Evolutionary conservation across 306 rosid species (phyloP).

Genomic region (Ormosia emarginata): DNA sequence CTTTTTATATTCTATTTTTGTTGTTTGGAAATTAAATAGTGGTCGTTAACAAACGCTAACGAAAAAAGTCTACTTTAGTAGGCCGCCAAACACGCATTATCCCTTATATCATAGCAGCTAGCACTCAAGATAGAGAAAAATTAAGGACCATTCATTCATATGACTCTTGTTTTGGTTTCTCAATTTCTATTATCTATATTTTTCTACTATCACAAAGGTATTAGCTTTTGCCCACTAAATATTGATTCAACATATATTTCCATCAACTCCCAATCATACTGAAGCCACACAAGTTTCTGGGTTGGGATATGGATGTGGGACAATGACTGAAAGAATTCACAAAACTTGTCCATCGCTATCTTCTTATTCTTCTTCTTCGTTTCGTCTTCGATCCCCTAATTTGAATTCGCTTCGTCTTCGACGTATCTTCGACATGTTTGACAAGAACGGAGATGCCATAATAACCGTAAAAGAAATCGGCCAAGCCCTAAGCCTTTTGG

Average conservation of each 20-base stretch:
- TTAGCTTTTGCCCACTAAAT: background rate
- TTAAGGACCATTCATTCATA: background rate
- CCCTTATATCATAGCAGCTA: constrained; percentile 17
- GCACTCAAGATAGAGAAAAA: background rate
- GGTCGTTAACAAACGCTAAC: background rate
- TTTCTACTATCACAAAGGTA: too few species aligned
- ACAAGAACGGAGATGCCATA: constrained; percentile 58
- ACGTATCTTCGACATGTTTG: constrained; percentile 77
- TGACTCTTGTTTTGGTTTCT: too few species aligned
- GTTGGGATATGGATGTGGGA: constrained; percentile 1
- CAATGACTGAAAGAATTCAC: background rate
- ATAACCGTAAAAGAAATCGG: constrained; percentile 55
- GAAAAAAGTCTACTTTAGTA: constrained; percentile 6
- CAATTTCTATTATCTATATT: background rate
- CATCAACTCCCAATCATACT: background rate
- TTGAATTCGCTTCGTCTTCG: constrained; percentile 70
- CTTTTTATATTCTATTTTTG: too few species aligned
- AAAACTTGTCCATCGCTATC: background rate
- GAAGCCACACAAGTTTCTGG: too few species aligned
- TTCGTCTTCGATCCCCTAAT: too few species aligned
- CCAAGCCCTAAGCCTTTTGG: constrained; percentile 55
- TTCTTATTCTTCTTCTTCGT: constrained; percentile 45
- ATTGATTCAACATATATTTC: background rate
- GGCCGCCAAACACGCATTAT: constrained; percentile 28
- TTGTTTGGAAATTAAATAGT: background rate